These are phyloP conservation scores for Solanum ossicruentum DNA, from an alignment of 257 asterid genomes.

Conservation along the genomic window DNA sequence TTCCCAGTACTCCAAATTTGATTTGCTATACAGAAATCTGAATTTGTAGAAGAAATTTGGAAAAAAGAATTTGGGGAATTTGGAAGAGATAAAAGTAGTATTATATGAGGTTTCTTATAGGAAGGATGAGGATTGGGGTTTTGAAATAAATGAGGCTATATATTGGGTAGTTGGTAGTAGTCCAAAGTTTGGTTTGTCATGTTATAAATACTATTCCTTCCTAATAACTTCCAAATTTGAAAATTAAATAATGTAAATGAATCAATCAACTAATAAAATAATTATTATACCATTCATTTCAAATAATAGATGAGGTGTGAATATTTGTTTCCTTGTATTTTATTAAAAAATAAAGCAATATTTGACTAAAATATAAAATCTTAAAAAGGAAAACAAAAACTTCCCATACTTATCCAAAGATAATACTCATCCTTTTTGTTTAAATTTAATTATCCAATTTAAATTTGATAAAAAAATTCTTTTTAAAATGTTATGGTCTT, in stretches of 20 bases:
- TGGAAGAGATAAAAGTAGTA: background rate
- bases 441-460: background rate
- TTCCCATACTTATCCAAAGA: background rate
- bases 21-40: background rate
- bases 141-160: constrained; percentile 3
- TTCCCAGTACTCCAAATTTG: background rate
- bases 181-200: constrained; percentile 1
- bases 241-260: background rate
- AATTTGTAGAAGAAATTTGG: background rate
- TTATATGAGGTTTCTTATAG: background rate
- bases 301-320: background rate
- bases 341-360: background rate
- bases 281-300: background rate
- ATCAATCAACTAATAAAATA: background rate
- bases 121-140: background rate
- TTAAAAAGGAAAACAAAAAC: background rate
- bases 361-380: background rate
- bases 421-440: background rate
- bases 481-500: too few relatives aligned
- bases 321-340: background rate
- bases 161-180: background rate
- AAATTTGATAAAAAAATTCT: background rate
- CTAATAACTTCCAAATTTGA: background rate
- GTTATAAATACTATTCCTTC: background rate
- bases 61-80: background rate